phyloP scores from a whole-genome alignment of 2,329 filamentous ascomycete species.

The Emericellopsis atlantica region DNA sequence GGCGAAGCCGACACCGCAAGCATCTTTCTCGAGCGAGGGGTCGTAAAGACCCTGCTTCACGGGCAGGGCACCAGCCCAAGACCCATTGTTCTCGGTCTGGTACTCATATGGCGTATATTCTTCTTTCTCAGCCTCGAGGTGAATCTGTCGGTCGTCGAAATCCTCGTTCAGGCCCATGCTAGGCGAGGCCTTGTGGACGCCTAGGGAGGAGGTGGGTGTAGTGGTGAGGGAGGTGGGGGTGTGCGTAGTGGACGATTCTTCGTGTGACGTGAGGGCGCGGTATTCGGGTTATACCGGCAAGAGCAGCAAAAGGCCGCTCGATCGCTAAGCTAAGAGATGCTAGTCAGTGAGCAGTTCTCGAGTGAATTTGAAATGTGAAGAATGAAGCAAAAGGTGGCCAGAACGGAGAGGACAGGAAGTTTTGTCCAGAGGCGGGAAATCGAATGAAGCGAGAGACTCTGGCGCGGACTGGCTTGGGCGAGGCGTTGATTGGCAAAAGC shows the following conservation, averaged over 20 bases:
- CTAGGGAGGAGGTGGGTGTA: background rate
- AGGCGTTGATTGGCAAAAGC: background rate
- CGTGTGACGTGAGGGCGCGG: background rate
- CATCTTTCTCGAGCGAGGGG: conserved; percentile 94
- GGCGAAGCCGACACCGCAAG: conserved; percentile 97
- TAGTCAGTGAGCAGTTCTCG: background rate
- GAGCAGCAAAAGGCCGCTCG: conserved; percentile 13
- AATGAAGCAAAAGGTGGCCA: background rate
- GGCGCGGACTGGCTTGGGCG: background rate
- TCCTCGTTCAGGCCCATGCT: conserved; percentile 56
- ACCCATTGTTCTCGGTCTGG: conserved; percentile 70
- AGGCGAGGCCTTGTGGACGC: conserved; percentile 34
- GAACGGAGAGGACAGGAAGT: background rate
- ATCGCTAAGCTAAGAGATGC: conserved; percentile 2
- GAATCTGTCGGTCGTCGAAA: conserved; percentile 56
- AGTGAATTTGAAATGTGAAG: no score
- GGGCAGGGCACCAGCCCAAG: conserved; percentile 89
- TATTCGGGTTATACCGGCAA: conserved; percentile 5
- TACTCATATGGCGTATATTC: conserved; percentile 68
- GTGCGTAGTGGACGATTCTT: conserved; percentile 3
- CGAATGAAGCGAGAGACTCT: background rate
- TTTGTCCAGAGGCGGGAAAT: background rate
- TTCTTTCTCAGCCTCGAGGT: conserved; percentile 46
- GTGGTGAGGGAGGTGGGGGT: background rate
- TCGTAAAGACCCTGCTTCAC: conserved; percentile 98